Evolutionary conservation across 164 flowering plant species (phyloP), one percentile per base, ranked within the genome.

Genomic region (Liriodendron chinense): DNA sequence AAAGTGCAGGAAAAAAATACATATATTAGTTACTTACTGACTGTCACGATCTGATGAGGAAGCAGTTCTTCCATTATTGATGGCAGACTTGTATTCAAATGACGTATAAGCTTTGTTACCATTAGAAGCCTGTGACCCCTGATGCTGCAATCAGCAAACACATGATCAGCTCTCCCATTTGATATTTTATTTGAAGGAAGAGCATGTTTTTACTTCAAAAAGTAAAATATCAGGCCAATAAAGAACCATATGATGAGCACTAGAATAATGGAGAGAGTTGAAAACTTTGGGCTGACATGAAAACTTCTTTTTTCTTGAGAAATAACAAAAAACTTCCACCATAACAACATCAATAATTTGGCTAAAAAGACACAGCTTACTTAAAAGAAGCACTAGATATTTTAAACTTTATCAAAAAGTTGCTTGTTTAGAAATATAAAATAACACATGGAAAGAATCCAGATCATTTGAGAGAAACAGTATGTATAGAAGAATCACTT

Each of bases 1-100:
- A 28, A 12, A 67, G 26, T 67, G 47, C 69, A 26, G 0, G 7
- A 34, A 16, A 34, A 34, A 1, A 64, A 26, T 21, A 68, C 34
- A 66, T 49, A 43, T 65, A 68, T 65, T 70, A 68, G 73, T 56
- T 71, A 89, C 99, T 91, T 86, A 96, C 99, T 89, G 99, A 80
- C 99, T 96, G 83, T 96, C 99, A 70, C 76, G 96, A 75, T 96
- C 99, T 53, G 99, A 94, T 69, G 99, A 96, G 47, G 98, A 96
- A 74, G 87, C 92, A 78, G 81, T 85, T 82, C 93, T 86, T 72
- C 89, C 91, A 85, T 84, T 85, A 73, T 90, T 96, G 84, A 86
- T 82, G 25, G 96, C 95, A 80, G 97, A 81, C 82, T 94, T 94
- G 78, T 87, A 90, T 75, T 91, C 99, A 84, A 96, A 96, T 43